Conservation (phyloP, 768 basidiomycete genomes). For the Hypsizygus marmoreus region DNA sequence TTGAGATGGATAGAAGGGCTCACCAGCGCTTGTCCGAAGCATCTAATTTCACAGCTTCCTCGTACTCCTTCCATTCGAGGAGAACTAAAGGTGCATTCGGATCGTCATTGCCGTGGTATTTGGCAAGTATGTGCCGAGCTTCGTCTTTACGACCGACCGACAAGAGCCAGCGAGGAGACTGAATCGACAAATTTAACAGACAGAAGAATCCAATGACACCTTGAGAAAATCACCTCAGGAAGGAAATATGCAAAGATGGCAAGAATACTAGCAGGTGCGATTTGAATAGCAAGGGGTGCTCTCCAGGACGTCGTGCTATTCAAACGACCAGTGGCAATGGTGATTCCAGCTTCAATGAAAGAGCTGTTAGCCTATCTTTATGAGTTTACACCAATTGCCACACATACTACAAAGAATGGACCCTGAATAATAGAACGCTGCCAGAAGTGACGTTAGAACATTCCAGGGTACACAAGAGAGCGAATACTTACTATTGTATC, state of each 20-base stretch:
- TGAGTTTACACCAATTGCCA: not conserved
- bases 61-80: slow-evolving; percentile 54
- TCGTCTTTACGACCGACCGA: slow-evolving; percentile 50
- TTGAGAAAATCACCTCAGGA: slow-evolving; percentile 33
- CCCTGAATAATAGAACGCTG: slow-evolving; percentile 49
- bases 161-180: slow-evolving; percentile 59
- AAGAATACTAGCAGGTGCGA: slow-evolving; percentile 44
- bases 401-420: slow-evolving; percentile 44
- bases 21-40: slow-evolving; percentile 61
- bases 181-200: not conserved
- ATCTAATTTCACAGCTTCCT: slow-evolving; percentile 48
- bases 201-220: not conserved
- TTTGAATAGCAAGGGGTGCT: slow-evolving; percentile 54
- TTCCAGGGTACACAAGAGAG: slow-evolving; percentile 14
- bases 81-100: slow-evolving; percentile 50
- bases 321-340: slow-evolving; percentile 41
- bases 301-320: slow-evolving; percentile 44
- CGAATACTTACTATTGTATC: slow-evolving; percentile 35
- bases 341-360: slow-evolving; percentile 36
- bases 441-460: not conserved
- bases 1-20: slow-evolving; percentile 12
- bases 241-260: slow-evolving; percentile 34
- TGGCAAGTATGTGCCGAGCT: slow-evolving; percentile 47
- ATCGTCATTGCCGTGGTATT: slow-evolving; percentile 56
- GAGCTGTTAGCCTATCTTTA: not conserved